phyloP scores from a whole-genome alignment of 2,329 filamentous ascomycete species.

The Pestalotiopsis fici region DNA sequence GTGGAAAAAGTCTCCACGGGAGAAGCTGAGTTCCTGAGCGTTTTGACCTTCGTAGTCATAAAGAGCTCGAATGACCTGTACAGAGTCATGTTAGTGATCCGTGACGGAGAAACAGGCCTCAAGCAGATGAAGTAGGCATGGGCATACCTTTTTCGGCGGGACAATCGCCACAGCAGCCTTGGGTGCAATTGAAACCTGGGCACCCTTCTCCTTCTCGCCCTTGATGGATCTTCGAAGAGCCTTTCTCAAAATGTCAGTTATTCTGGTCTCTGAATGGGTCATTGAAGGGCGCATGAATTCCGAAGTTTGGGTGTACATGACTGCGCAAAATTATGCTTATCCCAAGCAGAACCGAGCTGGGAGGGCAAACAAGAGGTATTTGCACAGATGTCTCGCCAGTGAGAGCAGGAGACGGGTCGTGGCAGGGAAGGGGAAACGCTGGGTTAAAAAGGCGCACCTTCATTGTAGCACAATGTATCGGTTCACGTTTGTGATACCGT shows the following conservation, averaged over 20 bases:
- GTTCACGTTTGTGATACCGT: conserved; percentile 18
- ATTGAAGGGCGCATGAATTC: conserved; percentile 21
- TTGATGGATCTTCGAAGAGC: conserved; percentile 87
- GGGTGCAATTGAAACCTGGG: conserved; percentile 75
- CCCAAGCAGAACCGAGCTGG: conserved; percentile 2
- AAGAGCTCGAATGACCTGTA: conserved; percentile 91
- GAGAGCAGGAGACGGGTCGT: conserved; percentile 14
- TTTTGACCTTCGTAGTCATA: conserved; percentile 86
- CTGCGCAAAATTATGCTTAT: conserved; percentile 12
- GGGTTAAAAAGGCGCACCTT: conserved; percentile 34
- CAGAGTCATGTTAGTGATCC: conserved; percentile 19
- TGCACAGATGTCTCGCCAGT: conserved; percentile 9
- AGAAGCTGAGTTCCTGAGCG: conserved; percentile 83
- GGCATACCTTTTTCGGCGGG: conserved; percentile 86
- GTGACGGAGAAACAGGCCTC: neutral
- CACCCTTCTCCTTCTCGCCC: conserved; percentile 77
- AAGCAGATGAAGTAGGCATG: conserved; percentile 4
- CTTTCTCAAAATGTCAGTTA: conserved; percentile 51
- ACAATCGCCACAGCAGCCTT: conserved; percentile 88
- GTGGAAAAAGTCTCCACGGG: conserved; percentile 95
- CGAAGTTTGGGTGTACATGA: conserved; percentile 25
- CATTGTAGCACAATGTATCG: conserved; percentile 31
- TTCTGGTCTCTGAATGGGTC: conserved; percentile 16
- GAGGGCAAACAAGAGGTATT: conserved; percentile 2
- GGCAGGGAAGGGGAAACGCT: conserved; percentile 14